These are phyloP conservation scores for Boletus vinaceobasis DNA, from an alignment of 768 basidiomycete genomes.

Conservation along the genomic window DNA sequence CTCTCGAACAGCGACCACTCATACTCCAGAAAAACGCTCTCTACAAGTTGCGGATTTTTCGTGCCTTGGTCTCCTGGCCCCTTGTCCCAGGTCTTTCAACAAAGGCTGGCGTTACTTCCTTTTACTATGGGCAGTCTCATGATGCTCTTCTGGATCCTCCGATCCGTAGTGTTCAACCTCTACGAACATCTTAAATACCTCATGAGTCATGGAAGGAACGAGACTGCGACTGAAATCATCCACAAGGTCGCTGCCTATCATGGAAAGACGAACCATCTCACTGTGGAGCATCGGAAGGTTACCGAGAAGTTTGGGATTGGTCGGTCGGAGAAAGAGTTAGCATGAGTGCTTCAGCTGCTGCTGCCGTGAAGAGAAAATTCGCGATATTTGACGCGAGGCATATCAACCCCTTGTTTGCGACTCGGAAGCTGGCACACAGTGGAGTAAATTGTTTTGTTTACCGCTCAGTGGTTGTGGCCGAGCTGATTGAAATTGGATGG, in stretches of 20 bases:
- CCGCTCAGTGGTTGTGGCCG: not conserved
- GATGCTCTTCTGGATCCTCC: conserved; percentile 56
- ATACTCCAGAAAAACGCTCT: no score
- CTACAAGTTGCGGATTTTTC: conserved; percentile 50
- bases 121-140: conserved; percentile 71
- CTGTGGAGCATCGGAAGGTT: conserved; percentile 40
- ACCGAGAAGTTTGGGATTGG: conserved; percentile 11
- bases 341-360: conserved; percentile 36
- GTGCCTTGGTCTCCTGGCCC: conserved; percentile 45
- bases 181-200: conserved; percentile 71
- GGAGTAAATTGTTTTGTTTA: conserved; percentile 36
- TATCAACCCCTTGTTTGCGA: conserved; percentile 48
- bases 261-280: conserved; percentile 45
- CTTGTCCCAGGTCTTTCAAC: conserved; percentile 46
- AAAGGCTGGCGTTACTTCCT: conserved; percentile 76
- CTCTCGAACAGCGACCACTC: no score
- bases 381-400: conserved; percentile 39
- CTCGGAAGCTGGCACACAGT: conserved; percentile 47
- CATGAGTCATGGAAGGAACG: conserved; percentile 64
- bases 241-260: conserved; percentile 63
- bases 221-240: conserved; percentile 57
- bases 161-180: conserved; percentile 65
- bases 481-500: not conserved
- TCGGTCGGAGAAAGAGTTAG: conserved; percentile 11
- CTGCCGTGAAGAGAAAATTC: conserved; percentile 40